These are phyloP conservation scores for Trichoderma gracile DNA, from an alignment of 2,329 filamentous ascomycete genomes.

Conservation along the genomic window DNA sequence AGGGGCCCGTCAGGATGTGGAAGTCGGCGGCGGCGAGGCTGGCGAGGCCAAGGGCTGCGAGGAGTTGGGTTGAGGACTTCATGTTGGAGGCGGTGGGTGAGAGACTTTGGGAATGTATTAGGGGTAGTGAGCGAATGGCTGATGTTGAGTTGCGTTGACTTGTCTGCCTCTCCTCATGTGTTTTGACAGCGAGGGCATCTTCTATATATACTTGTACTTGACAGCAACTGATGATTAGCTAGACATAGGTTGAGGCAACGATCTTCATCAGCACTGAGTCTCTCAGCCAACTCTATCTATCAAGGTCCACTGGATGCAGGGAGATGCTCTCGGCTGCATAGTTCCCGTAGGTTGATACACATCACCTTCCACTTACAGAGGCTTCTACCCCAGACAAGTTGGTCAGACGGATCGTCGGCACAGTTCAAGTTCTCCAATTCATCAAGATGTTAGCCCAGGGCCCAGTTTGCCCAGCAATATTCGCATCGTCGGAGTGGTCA, in stretches of 20 bases:
- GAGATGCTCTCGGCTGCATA: background rate
- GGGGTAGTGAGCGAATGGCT: background rate
- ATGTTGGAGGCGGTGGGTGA: background rate
- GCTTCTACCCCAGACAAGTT: background rate
- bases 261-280: background rate
- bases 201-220: background rate
- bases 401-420: conserved; percentile 6
- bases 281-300: background rate
- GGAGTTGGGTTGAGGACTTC: background rate
- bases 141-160: background rate
- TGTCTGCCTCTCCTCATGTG: no score
- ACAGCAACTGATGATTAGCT: background rate
- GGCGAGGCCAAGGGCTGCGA: background rate
- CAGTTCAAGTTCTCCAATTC: background rate
- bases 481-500: background rate
- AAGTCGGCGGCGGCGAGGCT: conserved; percentile 6
- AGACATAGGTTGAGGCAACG: background rate
- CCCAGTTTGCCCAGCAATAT: background rate
- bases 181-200: background rate
- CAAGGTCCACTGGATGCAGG: background rate
- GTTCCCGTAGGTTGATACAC: background rate
- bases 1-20: conserved; percentile 5
- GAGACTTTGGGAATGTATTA: background rate
- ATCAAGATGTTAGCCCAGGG: background rate
- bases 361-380: background rate